These are phyloP conservation scores for Sophora flavescens DNA, from an alignment of 306 rosid species.

Conservation along the genomic window DNA sequence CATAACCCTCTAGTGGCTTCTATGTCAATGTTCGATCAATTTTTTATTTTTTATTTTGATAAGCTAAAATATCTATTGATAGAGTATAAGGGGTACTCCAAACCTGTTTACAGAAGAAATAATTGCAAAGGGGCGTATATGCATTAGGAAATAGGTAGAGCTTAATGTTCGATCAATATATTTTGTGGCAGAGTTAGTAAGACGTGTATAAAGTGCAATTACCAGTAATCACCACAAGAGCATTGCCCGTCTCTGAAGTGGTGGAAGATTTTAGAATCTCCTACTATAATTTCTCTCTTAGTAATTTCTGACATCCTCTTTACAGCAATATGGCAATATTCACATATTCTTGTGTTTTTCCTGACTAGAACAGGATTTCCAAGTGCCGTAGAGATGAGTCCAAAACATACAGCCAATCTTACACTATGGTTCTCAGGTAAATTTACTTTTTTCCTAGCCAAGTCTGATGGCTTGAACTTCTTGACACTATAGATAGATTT, in stretches of 20 bases:
- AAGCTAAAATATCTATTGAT: too few species aligned
- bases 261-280: conserved; percentile 67
- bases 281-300: conserved; percentile 59
- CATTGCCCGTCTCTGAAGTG: conserved; percentile 65
- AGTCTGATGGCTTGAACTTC: conserved; percentile 56
- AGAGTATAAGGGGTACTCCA: too few species aligned
- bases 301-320: conserved; percentile 59
- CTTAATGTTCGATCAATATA: background rate
- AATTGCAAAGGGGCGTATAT: too few species aligned
- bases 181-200: background rate
- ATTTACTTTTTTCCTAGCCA: conserved; percentile 48
- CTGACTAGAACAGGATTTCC: conserved; percentile 61
- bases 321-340: conserved; percentile 58
- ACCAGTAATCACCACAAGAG: conserved; percentile 72
- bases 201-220: conserved; percentile 9
- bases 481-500: conserved; percentile 38
- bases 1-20: background rate
- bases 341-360: conserved; percentile 66
- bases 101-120: too few species aligned
- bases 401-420: conserved; percentile 67
- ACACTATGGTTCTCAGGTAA: conserved; percentile 57
- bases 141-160: too few species aligned
- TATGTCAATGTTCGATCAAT: background rate
- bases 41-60: too few species aligned
- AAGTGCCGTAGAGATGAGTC: conserved; percentile 60